Conservation (phyloP, 305 asterid genomes). For the Fraxinus greggii region DNA sequence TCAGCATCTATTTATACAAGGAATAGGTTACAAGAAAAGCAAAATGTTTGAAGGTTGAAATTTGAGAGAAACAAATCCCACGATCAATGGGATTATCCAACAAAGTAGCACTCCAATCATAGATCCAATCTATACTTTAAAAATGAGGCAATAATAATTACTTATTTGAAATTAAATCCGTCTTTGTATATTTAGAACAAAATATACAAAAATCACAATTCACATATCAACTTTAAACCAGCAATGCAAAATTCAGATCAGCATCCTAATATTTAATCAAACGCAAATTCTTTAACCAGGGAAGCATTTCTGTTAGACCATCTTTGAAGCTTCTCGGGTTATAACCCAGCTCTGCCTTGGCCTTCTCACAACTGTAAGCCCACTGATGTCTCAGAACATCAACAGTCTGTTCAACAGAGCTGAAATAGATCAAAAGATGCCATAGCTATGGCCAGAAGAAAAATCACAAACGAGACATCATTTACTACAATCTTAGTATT, state of each 20-base stretch:
- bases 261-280: constrained; percentile 50
- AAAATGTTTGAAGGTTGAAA: not conserved
- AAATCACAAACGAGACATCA: not conserved
- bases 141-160: not conserved
- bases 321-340: constrained; percentile 72
- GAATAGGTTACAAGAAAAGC: not conserved
- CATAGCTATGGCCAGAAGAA: not conserved
- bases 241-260: not conserved
- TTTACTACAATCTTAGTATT: not conserved
- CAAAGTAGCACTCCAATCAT: not conserved
- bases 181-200: not conserved
- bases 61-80: not conserved
- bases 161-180: not conserved
- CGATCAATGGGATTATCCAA: not conserved
- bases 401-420: constrained; percentile 50
- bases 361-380: constrained; percentile 90
- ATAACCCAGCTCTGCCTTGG: constrained; percentile 72
- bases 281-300: constrained; percentile 75
- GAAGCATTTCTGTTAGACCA: constrained; percentile 75
- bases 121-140: not conserved
- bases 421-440: constrained; percentile 14
- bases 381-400: constrained; percentile 68
- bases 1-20: not conserved
- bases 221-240: not conserved
- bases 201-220: not conserved